Percentiles rank a stretch among this genome's conserved stretches.
phyloP scores from a whole-genome alignment of 345 rosid genomes.

The Euphorbia lathyris region DNA sequence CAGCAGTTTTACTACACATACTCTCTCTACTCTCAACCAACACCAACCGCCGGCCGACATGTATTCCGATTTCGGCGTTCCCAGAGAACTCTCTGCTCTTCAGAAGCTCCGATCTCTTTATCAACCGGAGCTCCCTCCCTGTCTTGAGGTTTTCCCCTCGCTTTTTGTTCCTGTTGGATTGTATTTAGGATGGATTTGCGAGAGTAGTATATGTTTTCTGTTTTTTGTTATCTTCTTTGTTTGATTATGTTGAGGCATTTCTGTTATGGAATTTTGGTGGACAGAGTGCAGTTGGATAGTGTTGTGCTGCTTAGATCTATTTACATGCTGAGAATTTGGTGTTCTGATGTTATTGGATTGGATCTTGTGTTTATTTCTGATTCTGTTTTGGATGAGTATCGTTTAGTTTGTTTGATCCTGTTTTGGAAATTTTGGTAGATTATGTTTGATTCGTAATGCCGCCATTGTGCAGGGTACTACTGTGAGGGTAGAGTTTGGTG shows the following conservation, averaged over 20 bases:
- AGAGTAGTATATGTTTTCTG: background rate
- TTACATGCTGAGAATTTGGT: background rate
- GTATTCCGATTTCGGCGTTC: slow-evolving; percentile 96
- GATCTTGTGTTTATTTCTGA: slow-evolving; percentile 11
- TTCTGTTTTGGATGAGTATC: background rate
- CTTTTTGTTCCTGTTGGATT: background rate
- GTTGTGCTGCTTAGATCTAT: slow-evolving; percentile 10
- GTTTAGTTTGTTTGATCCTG: background rate
- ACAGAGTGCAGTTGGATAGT: background rate
- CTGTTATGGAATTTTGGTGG: background rate
- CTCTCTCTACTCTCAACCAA: background rate
- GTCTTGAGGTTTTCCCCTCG: slow-evolving; percentile 62
- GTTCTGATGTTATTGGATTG: slow-evolving; percentile 11
- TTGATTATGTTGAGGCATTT: background rate
- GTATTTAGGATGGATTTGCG: background rate
- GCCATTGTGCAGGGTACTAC: slow-evolving; percentile 69
- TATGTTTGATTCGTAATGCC: background rate
- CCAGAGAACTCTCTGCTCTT: slow-evolving; percentile 86
- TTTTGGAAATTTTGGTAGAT: background rate
- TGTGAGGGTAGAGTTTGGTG: slow-evolving; percentile 97
- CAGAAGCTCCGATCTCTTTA: slow-evolving; percentile 79
- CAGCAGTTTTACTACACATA: background rate
- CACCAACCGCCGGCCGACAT: slow-evolving; percentile 25
- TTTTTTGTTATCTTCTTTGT: background rate
- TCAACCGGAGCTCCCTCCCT: slow-evolving; percentile 86